Conservation (phyloP, 2,329 filamentous ascomycete species). For the Zasmidium cellare region DNA sequence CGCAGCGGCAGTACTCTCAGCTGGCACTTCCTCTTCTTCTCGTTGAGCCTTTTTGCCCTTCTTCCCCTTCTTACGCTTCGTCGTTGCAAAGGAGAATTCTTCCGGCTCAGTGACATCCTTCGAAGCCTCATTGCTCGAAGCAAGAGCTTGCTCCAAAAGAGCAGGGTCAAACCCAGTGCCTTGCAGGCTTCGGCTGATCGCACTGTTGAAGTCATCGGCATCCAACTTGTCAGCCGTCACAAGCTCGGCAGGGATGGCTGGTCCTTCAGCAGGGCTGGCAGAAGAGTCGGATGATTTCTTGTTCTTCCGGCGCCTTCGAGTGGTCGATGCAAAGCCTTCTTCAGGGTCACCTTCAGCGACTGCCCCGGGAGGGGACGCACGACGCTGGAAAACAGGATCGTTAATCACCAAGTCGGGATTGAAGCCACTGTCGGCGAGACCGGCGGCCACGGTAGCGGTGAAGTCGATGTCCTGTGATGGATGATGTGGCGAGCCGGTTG, state of each 20-base stretch:
- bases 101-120: constrained; percentile 25
- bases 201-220: constrained; percentile 34
- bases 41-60: constrained; percentile 43
- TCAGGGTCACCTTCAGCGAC: constrained; percentile 36
- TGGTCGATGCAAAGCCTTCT: constrained; percentile 25
- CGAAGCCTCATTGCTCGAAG: constrained; percentile 32
- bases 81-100: constrained; percentile 36
- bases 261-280: neutral
- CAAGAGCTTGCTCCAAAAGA: constrained; percentile 38
- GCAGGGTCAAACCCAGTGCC: constrained; percentile 35
- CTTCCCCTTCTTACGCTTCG: constrained; percentile 47
- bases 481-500: constrained; percentile 1
- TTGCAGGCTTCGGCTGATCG: constrained; percentile 37
- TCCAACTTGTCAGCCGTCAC: constrained; percentile 8
- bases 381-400: constrained; percentile 39
- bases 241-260: neutral
- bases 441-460: constrained; percentile 48
- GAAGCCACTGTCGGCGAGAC: constrained; percentile 48
- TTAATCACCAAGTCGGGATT: constrained; percentile 47
- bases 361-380: constrained; percentile 34
- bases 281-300: constrained; percentile 33
- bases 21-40: neutral
- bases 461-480: constrained; percentile 44
- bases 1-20: neutral
- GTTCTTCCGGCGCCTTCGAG: constrained; percentile 35